Base-by-base conservation (phyloP, 129 eudicot genomes). In the Chrysanthemum seticuspe region DNA sequence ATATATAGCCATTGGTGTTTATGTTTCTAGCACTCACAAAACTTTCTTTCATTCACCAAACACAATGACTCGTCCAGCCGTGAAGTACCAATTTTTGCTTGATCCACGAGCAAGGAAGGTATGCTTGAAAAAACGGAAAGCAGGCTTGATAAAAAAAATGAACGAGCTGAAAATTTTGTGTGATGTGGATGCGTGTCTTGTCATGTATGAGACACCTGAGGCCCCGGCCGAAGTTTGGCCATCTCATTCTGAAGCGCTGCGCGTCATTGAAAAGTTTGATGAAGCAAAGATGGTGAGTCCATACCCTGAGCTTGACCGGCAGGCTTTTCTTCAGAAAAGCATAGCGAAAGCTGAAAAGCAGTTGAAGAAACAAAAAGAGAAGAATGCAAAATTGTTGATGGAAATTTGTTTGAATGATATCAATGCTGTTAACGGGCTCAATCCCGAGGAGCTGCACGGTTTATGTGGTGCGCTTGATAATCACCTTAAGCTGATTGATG, bases 41-140 rank as follows among this genome's bases (percentile, higher is more conserved):
- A 40, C 45, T 40, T 40, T 29, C 45, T 62, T 62, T 62, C 6
- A 4, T 45, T 47, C 69, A 45, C 47, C 54, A 65, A 57, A 47
- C 68, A 65, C 34, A 36, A 78, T 78, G 82, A 65, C 82, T 10
- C 82, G 82, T 18, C 66, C 82, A 65, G 7, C 59, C 48, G 74
- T 72, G 9, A 78, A 72, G 74, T 65, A 71, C 68, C 62, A 57
- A 19, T 78, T 47, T 9, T 16, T 71, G 16, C 63, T 19, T 15
- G 27, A 78, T 31, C 69, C 57, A 13, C 55, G 50, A 5, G 53
- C 25, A 2, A 72, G 82, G 73, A 55, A 65, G 6, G 40, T 2
- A 5, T 27, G 56, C 54, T 27, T 72, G 48, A 58, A 23, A 47
- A 78, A 78, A 73, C 50, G 82, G 50, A 78, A 65, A 65, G 34